Evolutionary conservation across 108 stramenopile species (phyloP).

Genomic region (Pseudonitzschia multiseries): DNA sequence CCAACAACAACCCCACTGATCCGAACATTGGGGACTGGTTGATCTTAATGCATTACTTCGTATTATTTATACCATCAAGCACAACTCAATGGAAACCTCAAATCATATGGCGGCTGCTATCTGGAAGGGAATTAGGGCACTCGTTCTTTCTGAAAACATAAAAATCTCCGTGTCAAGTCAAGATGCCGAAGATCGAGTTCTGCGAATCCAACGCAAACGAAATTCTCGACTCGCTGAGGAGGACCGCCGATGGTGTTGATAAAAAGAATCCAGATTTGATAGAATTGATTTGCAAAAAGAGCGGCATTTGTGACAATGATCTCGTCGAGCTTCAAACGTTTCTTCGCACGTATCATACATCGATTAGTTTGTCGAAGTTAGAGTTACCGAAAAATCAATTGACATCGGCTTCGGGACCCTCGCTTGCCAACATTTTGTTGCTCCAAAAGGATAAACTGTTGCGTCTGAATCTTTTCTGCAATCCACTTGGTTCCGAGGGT

Average conservation of each 20-base stretch:
- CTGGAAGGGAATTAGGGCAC: too few relatives aligned
- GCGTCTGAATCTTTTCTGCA: constrained; percentile 34
- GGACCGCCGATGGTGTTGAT: neutral
- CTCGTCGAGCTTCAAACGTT: constrained; percentile 17
- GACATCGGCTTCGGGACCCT: constrained; percentile 10
- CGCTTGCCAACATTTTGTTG: constrained; percentile 25
- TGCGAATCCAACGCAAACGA: neutral
- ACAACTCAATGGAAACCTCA: too few relatives aligned
- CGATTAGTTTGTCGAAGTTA: constrained; percentile 24
- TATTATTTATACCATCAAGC: too few relatives aligned
- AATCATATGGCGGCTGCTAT: too few relatives aligned
- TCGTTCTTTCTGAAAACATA: too few relatives aligned
- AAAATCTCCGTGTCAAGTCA: neutral
- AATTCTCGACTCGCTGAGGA: neutral
- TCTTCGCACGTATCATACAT: constrained; percentile 10
- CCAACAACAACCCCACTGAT: too few relatives aligned
- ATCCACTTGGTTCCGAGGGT: constrained; percentile 30
- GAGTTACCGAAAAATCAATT: constrained; percentile 37
- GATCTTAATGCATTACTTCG: too few relatives aligned
- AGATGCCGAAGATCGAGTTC: neutral
- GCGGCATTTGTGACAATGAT: constrained; percentile 17
- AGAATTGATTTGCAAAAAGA: constrained; percentile 30
- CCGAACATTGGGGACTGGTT: too few relatives aligned
- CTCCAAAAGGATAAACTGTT: constrained; percentile 21
- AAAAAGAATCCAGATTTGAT: neutral